Conservation (phyloP, 2,329 filamentous ascomycete species). For the Aureobasidium sp. region DNA sequence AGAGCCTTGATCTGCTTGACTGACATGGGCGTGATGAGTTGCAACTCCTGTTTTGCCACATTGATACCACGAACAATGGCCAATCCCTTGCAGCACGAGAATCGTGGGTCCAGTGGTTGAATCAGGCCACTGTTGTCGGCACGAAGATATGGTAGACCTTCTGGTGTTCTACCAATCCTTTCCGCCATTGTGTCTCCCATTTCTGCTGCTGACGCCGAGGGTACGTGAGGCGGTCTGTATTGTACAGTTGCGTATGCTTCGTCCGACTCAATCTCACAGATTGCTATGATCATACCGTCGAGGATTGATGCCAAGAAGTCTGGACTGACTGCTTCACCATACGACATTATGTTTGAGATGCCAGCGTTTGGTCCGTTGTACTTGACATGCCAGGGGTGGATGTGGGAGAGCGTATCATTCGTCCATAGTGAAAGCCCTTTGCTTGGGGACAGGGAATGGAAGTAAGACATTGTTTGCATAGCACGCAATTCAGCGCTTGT, state of each 20-base stretch:
- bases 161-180: constrained; percentile 46
- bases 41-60: constrained; percentile 55
- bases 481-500: constrained; percentile 72
- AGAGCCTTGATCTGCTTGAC: constrained; percentile 31
- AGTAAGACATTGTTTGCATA: constrained; percentile 86
- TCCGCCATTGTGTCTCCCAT: constrained; percentile 25
- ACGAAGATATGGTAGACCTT: constrained; percentile 69
- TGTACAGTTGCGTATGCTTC: constrained; percentile 8
- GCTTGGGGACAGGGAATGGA: constrained; percentile 55
- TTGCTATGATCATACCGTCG: constrained; percentile 74
- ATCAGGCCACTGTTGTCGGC: constrained; percentile 56
- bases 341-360: constrained; percentile 72
- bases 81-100: constrained; percentile 68
- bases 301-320: constrained; percentile 70
- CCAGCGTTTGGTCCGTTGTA: constrained; percentile 61
- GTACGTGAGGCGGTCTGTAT: constrained; percentile 4
- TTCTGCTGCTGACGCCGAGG: background rate
- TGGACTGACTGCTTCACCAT: constrained; percentile 69
- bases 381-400: constrained; percentile 67
- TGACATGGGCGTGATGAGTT: constrained; percentile 70
- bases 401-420: constrained; percentile 59
- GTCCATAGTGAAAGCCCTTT: constrained; percentile 51
- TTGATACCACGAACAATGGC: constrained; percentile 79
- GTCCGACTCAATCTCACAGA: constrained; percentile 66
- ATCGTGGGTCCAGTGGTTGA: constrained; percentile 61